These are phyloP conservation scores for Fusarium vanettenii DNA, from an alignment of 2,329 filamentous ascomycete species.

Conservation along the genomic window DNA sequence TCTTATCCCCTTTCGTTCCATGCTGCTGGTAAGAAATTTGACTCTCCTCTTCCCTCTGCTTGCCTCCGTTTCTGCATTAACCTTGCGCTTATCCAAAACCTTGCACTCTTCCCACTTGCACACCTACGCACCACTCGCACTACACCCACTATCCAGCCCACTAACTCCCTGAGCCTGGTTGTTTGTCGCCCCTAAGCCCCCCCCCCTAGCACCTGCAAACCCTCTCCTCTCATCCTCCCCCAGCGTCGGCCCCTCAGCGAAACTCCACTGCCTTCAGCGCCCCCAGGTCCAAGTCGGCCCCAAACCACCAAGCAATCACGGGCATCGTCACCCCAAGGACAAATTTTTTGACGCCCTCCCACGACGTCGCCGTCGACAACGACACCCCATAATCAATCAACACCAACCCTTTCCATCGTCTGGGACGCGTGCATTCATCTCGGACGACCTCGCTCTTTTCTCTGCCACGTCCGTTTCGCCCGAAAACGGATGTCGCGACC, in stretches of 20 bases:
- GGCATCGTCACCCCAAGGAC: conserved; percentile 39
- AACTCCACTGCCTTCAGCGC: conserved; percentile 38
- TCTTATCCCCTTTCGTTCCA: conserved; percentile 14
- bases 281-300: conserved; percentile 31
- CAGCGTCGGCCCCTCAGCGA: conserved; percentile 33
- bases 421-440: conserved; percentile 45
- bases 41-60: conserved; percentile 21
- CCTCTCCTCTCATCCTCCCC: conserved; percentile 17
- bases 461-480: conserved; percentile 66
- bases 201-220: conserved; percentile 20
- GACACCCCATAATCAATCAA: conserved; percentile 48
- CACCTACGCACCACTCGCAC: conserved; percentile 19
- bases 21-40: conserved; percentile 20
- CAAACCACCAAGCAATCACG: conserved; percentile 35
- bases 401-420: conserved; percentile 48
- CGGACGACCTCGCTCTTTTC: conserved; percentile 36
- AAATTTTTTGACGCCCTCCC: conserved; percentile 49
- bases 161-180: conserved; percentile 28
- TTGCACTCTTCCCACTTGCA: conserved; percentile 14
- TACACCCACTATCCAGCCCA: conserved; percentile 16
- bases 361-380: conserved; percentile 46
- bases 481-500: conserved; percentile 76
- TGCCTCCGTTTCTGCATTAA: conserved; percentile 17
- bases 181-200: conserved; percentile 25
- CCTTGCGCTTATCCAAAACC: conserved; percentile 35